phyloP scores from a whole-genome alignment of 352 stramenopile genomes.

The Halophytophthora polymorphica region DNA sequence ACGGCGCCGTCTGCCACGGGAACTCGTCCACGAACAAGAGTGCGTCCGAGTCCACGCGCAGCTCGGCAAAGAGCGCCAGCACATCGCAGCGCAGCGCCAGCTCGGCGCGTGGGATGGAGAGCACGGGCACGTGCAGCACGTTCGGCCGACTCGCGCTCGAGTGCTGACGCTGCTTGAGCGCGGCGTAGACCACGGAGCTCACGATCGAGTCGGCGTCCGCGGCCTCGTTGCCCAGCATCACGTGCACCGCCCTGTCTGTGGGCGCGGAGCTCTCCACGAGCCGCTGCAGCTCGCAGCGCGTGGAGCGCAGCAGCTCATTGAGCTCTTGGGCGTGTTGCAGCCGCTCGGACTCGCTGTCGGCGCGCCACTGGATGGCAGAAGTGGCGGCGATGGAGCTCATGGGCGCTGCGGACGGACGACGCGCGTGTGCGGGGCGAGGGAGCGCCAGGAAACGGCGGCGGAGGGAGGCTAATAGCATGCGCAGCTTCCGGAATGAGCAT shows the following conservation, averaged over 20 bases:
- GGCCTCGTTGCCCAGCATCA: constrained; percentile 78
- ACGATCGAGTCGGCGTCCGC: constrained; percentile 83
- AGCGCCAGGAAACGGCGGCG: too few relatives aligned
- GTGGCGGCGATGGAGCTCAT: too few relatives aligned
- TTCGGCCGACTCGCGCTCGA: neutral
- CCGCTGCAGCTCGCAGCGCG: constrained; percentile 2
- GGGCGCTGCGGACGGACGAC: too few relatives aligned
- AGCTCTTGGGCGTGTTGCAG: neutral
- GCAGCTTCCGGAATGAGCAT: too few relatives aligned
- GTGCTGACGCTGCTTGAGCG: constrained; percentile 26
- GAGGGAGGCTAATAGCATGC: too few relatives aligned
- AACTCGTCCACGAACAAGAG: constrained; percentile 82
- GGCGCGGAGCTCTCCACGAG: neutral
- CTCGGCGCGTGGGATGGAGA: constrained; percentile 62
- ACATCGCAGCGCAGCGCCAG: constrained; percentile 69
- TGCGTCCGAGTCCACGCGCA: constrained; percentile 48
- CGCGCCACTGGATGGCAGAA: too few relatives aligned
- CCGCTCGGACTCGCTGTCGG: too few relatives aligned
- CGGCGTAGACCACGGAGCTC: constrained; percentile 70
- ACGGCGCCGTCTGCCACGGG: constrained; percentile 34
- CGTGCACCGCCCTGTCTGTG: constrained; percentile 28
- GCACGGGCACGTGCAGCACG: constrained; percentile 44
- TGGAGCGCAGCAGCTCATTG: constrained; percentile 21
- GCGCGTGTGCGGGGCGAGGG: too few relatives aligned
- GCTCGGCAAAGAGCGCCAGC: constrained; percentile 46